A percentile compares a stretch with the other conserved stretches of the same genome.
These are phyloP conservation scores for Silene noctiflora DNA, from an alignment of 179 eudicot genomes.

Conservation along the genomic window DNA sequence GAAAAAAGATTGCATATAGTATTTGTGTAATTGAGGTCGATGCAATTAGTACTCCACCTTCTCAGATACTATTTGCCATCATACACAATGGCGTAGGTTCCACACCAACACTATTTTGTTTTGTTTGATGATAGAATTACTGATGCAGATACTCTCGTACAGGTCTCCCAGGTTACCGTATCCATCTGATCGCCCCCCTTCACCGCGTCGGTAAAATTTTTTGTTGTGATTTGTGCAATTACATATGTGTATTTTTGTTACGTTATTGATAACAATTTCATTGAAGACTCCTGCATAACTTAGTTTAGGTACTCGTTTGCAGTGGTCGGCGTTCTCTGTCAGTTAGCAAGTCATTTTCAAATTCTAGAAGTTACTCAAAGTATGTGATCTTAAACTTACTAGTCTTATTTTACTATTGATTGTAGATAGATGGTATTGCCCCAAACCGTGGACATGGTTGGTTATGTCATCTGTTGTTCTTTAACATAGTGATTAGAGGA, in stretches of 20 bases:
- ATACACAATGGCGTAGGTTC: not conserved
- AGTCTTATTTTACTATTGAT: not conserved
- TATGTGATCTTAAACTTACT: slow-evolving; percentile 30
- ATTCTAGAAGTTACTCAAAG: slow-evolving; percentile 62
- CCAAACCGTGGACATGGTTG: not conserved
- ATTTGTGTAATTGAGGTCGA: not conserved
- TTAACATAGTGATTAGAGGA: not conserved
- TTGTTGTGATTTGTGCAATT: not conserved
- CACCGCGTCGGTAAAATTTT: slow-evolving; percentile 54
- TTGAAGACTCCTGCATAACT: not conserved
- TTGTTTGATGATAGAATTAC: slow-evolving; percentile 12
- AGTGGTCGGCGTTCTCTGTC: slow-evolving; percentile 50
- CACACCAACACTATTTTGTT: slow-evolving; percentile 5
- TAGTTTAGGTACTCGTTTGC: slow-evolving; percentile 27
- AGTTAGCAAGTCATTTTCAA: slow-evolving; percentile 56
- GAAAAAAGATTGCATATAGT: not conserved
- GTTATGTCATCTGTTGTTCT: not conserved
- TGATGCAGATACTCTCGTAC: slow-evolving; percentile 23
- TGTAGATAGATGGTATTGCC: not conserved
- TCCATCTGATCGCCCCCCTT: slow-evolving; percentile 44
- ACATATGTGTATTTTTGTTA: not conserved
- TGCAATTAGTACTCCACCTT: not conserved
- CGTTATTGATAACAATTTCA: not conserved
- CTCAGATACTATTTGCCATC: not conserved
- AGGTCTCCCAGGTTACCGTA: slow-evolving; percentile 62